Percentiles rank a stretch among this genome's conserved stretches.
Evolutionary conservation across 2,329 filamentous ascomycete species (phyloP).

Genomic region (Cladosporium velox): DNA sequence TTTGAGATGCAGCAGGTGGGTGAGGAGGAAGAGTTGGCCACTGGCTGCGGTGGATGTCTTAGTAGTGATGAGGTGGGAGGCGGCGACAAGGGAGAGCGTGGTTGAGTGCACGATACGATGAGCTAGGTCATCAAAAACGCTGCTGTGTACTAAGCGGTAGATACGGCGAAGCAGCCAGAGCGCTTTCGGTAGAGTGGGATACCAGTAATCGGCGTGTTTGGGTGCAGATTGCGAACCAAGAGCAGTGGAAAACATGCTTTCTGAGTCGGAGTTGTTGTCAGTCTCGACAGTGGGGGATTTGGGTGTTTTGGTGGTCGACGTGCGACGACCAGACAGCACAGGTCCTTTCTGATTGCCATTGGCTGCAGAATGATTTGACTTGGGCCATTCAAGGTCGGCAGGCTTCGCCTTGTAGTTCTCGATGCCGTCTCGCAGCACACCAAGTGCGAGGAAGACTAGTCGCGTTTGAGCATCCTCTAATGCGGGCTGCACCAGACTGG

Average conservation of each 20-base stretch:
- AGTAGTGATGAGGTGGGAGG: slow-evolving; percentile 65
- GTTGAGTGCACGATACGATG: slow-evolving; percentile 88
- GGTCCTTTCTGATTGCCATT: slow-evolving; percentile 42
- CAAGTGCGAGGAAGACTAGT: slow-evolving; percentile 65
- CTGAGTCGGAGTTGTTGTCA: slow-evolving; percentile 57
- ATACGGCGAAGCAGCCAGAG: slow-evolving; percentile 70
- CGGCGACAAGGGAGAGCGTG: slow-evolving; percentile 77
- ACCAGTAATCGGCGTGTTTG: slow-evolving; percentile 50
- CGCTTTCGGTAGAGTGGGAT: slow-evolving; percentile 66
- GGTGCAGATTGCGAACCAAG: neutral
- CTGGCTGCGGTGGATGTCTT: slow-evolving; percentile 65
- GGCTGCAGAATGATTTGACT: slow-evolving; percentile 35
- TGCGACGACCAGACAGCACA: slow-evolving; percentile 54
- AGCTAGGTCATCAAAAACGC: slow-evolving; percentile 70
- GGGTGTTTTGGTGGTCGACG: slow-evolving; percentile 39
- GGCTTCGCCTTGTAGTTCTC: slow-evolving; percentile 66
- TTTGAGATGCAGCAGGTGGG: slow-evolving; percentile 91
- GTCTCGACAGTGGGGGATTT: slow-evolving; percentile 52
- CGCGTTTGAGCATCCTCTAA: slow-evolving; percentile 68
- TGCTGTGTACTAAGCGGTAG: slow-evolving; percentile 68
- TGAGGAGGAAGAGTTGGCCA: slow-evolving; percentile 87
- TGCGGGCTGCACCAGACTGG: slow-evolving; percentile 62
- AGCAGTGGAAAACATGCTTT: slow-evolving; percentile 39
- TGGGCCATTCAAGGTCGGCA: slow-evolving; percentile 66
- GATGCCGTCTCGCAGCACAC: slow-evolving; percentile 65